phyloP scores from a whole-genome alignment of 225 moss, liverwort and hornwort species.

The Climacium dendroides region DNA sequence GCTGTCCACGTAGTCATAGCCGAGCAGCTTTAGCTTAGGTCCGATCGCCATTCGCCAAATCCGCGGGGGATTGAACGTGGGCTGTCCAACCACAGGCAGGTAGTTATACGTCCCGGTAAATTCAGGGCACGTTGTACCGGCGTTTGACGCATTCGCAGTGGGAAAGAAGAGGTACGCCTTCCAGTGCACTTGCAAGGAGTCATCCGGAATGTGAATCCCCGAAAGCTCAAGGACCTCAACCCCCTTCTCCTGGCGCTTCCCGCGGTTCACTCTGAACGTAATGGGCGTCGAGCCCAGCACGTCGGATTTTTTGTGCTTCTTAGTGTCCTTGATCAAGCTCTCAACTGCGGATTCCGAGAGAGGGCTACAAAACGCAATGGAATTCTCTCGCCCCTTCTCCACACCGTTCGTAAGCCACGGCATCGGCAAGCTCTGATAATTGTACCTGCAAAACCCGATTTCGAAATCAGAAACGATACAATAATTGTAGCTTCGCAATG shows the following conservation, averaged over 20 bases:
- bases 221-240: background rate
- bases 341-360: background rate
- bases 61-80: background rate
- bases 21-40: background rate
- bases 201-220: background rate
- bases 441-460: background rate
- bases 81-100: slow-evolving; percentile 10
- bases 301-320: background rate
- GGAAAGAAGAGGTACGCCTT: slow-evolving; percentile 12
- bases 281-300: background rate
- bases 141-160: background rate
- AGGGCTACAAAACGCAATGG: background rate
- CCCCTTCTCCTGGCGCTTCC: background rate
- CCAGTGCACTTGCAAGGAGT: background rate
- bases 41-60: slow-evolving; percentile 12
- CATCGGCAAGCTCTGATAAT: background rate
- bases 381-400: background rate
- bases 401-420: slow-evolving; percentile 8
- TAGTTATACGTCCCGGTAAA: slow-evolving; percentile 14
- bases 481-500: background rate
- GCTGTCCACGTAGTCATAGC: slow-evolving; percentile 2
- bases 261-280: background rate
- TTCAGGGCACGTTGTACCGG: slow-evolving; percentile 10
- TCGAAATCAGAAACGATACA: background rate
- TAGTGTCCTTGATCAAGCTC: background rate